Evolutionary conservation across 164 flowering plant genomes (phyloP).

Genomic region (Vitis labrusca): DNA sequence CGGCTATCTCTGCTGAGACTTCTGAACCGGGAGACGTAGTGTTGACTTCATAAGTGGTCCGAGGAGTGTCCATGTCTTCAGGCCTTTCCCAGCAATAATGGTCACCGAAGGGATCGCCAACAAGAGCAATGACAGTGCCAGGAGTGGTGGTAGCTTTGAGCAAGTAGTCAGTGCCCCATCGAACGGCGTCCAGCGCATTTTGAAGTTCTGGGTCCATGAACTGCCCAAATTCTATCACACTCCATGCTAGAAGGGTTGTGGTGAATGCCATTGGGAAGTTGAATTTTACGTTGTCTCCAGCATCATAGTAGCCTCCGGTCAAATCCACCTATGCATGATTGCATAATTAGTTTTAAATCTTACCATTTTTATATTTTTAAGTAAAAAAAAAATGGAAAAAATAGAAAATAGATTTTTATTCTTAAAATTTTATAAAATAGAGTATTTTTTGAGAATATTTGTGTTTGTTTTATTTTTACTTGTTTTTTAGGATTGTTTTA

Average conservation of each 20-base stretch:
- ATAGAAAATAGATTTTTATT: too few species aligned
- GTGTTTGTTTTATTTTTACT: too few species aligned
- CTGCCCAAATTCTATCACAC: slow-evolving; percentile 72
- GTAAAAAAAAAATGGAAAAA: too few species aligned
- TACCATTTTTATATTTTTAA: too few species aligned
- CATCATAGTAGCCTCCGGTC: slow-evolving; percentile 92
- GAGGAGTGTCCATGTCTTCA: slow-evolving; percentile 89
- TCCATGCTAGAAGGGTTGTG: slow-evolving; percentile 80
- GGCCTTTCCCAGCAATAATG: slow-evolving; percentile 96
- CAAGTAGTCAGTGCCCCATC: slow-evolving; percentile 83
- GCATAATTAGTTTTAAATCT: too few species aligned
- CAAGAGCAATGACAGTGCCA: slow-evolving; percentile 61
- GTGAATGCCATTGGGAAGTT: slow-evolving; percentile 97
- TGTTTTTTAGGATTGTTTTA: too few species aligned
- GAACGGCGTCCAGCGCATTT: slow-evolving; percentile 64
- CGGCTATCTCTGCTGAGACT: slow-evolving; percentile 94
- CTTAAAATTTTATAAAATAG: too few species aligned
- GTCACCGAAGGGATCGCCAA: slow-evolving; percentile 74
- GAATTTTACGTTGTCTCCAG: slow-evolving; percentile 93
- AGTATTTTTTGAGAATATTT: too few species aligned
- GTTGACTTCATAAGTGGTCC: slow-evolving; percentile 67
- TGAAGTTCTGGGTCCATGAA: slow-evolving; percentile 61
- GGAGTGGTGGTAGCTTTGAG: slow-evolving; percentile 67
- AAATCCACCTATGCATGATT: slow-evolving; percentile 50
- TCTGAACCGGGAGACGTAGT: slow-evolving; percentile 77